phyloP scores from a whole-genome alignment of 2,329 filamentous ascomycete genomes.

The Colletotrichum filicis region DNA sequence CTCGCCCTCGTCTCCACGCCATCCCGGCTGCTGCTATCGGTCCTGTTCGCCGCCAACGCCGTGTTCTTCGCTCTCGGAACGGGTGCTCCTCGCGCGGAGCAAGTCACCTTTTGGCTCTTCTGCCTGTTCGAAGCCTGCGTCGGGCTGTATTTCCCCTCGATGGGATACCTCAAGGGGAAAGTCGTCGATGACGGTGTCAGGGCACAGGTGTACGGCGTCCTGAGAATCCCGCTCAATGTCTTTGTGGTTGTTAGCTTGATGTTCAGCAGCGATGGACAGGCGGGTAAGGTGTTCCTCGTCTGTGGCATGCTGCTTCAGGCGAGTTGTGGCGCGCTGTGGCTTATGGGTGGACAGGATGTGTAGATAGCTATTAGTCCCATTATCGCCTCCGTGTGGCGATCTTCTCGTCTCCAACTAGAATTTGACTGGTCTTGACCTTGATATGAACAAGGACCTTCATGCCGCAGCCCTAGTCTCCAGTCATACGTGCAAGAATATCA shows the following conservation, averaged over 20 bases:
- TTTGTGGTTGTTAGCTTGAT: slow-evolving; percentile 63
- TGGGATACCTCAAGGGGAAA: slow-evolving; percentile 62
- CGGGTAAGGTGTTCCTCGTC: slow-evolving; percentile 43
- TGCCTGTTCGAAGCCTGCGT: slow-evolving; percentile 66
- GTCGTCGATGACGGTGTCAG: slow-evolving; percentile 63
- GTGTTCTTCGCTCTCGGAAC: slow-evolving; percentile 49
- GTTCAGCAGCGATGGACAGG: slow-evolving; percentile 44
- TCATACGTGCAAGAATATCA: not conserved
- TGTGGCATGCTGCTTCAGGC: slow-evolving; percentile 45
- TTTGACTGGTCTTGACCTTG: not conserved
- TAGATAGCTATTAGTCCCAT: not conserved
- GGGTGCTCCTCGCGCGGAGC: slow-evolving; percentile 46
- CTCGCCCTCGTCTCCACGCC: too few relatives aligned
- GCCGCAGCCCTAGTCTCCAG: not conserved
- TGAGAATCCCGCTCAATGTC: slow-evolving; percentile 67
- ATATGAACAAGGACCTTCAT: not conserved
- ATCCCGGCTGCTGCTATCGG: slow-evolving; percentile 45
- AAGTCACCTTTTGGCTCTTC: slow-evolving; percentile 63
- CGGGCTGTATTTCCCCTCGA: slow-evolving; percentile 66
- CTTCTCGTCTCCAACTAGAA: not conserved
- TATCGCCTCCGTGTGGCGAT: not conserved
- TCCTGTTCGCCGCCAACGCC: slow-evolving; percentile 50
- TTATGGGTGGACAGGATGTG: slow-evolving; percentile 29
- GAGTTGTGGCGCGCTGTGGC: slow-evolving; percentile 42
- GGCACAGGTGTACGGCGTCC: slow-evolving; percentile 63